Evolutionary conservation across 306 rosid species (phyloP).

Genomic region (Acmispon strigosus): DNA sequence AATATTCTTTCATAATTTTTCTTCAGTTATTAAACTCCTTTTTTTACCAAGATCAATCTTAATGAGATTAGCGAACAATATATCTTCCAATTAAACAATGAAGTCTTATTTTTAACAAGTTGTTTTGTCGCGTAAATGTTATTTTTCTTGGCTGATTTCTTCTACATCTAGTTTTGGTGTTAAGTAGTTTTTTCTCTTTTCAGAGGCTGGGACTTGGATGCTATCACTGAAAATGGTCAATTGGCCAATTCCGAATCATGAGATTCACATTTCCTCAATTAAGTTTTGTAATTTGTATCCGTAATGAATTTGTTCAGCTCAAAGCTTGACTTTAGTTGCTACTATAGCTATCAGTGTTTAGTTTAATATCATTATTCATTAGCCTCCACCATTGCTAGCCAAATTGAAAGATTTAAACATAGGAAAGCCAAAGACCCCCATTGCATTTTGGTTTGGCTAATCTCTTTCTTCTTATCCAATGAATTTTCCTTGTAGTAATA

Average conservation of each 20-base stretch:
- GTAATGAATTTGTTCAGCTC: constrained; percentile 6
- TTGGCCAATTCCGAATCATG: constrained; percentile 26
- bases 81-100: no score
- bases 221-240: constrained; percentile 42
- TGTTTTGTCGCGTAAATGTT: background rate
- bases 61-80: no score
- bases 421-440: no score
- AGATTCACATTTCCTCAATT: constrained; percentile 22
- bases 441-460: no score
- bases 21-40: no score
- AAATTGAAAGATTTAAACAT: no score
- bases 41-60: no score
- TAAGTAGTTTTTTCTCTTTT: constrained; percentile 3
- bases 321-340: background rate
- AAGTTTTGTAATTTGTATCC: background rate
- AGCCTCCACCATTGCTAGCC: no score
- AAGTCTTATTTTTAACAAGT: no score
- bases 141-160: constrained; percentile 2
- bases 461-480: no score
- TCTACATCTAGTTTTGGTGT: background rate
- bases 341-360: background rate
- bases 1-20: no score
- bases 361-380: background rate
- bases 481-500: no score
- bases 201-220: constrained; percentile 81